phyloP scores from a whole-genome alignment of 164 flowering plant genomes.

The Taxillus chinensis region DNA sequence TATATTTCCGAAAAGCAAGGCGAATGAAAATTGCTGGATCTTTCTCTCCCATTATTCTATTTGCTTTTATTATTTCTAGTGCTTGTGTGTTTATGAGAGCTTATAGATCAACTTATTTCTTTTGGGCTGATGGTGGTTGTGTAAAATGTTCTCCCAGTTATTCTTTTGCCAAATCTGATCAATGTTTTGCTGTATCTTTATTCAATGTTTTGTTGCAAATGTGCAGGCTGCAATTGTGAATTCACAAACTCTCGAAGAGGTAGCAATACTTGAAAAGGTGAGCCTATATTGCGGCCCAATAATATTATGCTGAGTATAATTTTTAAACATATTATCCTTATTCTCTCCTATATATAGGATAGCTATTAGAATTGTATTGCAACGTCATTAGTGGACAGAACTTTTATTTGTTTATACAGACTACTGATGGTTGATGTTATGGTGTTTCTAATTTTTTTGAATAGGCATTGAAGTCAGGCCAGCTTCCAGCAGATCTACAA shows the following conservation, averaged over 20 bases:
- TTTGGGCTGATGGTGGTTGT: no score
- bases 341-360: background rate
- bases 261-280: conserved; percentile 95
- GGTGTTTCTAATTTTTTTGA: background rate
- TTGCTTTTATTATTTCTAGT: no score
- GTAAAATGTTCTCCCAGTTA: no score
- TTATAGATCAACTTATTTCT: no score
- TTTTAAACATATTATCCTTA: background rate
- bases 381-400: background rate
- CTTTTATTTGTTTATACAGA: background rate
- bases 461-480: conserved; percentile 76
- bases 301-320: background rate
- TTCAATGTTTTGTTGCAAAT: background rate
- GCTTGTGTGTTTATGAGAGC: no score
- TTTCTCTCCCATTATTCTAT: no score
- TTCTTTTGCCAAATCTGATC: no score
- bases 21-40: no score
- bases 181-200: no score
- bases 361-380: background rate
- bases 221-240: conserved; percentile 97
- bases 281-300: background rate
- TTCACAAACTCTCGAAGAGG: conserved; percentile 97
- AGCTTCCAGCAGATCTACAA: conserved; percentile 64
- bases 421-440: background rate
- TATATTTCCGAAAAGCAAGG: no score